Evolutionary conservation across 2,329 filamentous ascomycete genomes (phyloP), one percentile per base, ranked within the genome.

Genomic region (Aspergillus sergii): DNA sequence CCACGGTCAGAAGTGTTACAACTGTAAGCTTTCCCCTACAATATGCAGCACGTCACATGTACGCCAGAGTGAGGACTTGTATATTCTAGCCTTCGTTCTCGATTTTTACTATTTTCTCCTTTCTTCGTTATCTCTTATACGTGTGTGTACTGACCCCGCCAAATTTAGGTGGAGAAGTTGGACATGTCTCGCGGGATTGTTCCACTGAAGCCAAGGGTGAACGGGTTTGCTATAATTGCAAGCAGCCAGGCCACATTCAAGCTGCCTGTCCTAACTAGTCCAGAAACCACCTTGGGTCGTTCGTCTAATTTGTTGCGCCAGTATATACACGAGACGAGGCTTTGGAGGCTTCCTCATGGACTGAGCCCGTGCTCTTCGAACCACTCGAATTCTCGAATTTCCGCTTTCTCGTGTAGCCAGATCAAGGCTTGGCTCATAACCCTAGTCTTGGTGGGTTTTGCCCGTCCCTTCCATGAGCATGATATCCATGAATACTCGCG

Each of bases 1-100:
- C 74, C 96, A 98, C 81, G 95, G 95, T 75, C 94, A 96, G 86
- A 98, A 98, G 87, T 99, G 95, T 90, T 99, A 98, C 89, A 97
- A 97, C 89, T 98, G 95, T 89, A 77, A 77, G 85, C 23, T 34
- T 19, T 34, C 8, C 30, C 34, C 12, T 23, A 6, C 32, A n/a
- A n/a, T 41, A n/a, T 51, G 19, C 45, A 23, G 3, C 11, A 39
- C 39, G 30, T 11, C 14, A 57, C 7, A n/a, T n/a, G 16, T 41
- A 41, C 39, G 7, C 39, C 39, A n/a, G 19, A n/a, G 39, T 19
- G 16, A n/a, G 7, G 39, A 19, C 16, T n/a, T 41, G 16, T n/a
- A 19, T 19, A 41, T 41, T 41, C 8, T n/a, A 10, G 16, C 6
- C 39, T 41, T n/a, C 39, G 19, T 41, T 41, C n/a, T 41, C 10